Conservation (phyloP, 176 grass and related monocot genomes). For the Aegilops bicornis region DNA sequence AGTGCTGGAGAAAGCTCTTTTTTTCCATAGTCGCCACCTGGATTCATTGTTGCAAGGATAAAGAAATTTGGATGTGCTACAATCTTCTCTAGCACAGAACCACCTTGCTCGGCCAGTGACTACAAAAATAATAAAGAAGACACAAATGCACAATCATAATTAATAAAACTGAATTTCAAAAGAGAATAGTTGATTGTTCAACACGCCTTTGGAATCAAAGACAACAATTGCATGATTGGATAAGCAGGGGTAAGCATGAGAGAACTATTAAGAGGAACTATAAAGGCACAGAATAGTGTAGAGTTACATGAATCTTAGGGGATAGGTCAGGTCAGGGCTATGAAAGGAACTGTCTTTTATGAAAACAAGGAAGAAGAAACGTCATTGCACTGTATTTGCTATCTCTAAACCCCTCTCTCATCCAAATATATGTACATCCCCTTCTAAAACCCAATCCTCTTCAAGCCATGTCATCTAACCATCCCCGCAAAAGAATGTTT, state of each 20-base stretch:
- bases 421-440: background rate
- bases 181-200: background rate
- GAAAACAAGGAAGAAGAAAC: background rate
- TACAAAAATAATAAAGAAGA: slow-evolving; percentile 50
- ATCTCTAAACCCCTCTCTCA: background rate
- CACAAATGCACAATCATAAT: slow-evolving; percentile 17
- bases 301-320: background rate
- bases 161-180: slow-evolving; percentile 13
- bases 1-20: slow-evolving; percentile 93
- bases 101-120: slow-evolving; percentile 93
- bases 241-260: slow-evolving; percentile 10
- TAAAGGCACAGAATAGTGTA: background rate
- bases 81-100: slow-evolving; percentile 80
- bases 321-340: background rate
- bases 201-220: background rate
- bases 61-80: slow-evolving; percentile 81
- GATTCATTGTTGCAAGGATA: slow-evolving; percentile 96
- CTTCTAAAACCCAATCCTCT: background rate
- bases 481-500: background rate
- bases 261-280: background rate
- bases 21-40: slow-evolving; percentile 95
- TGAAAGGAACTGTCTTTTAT: background rate
- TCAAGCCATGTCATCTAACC: background rate
- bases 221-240: background rate
- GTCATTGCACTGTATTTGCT: background rate